Conservation (phyloP, 176 grass and related monocot genomes). For the Oryza coarctata region DNA sequence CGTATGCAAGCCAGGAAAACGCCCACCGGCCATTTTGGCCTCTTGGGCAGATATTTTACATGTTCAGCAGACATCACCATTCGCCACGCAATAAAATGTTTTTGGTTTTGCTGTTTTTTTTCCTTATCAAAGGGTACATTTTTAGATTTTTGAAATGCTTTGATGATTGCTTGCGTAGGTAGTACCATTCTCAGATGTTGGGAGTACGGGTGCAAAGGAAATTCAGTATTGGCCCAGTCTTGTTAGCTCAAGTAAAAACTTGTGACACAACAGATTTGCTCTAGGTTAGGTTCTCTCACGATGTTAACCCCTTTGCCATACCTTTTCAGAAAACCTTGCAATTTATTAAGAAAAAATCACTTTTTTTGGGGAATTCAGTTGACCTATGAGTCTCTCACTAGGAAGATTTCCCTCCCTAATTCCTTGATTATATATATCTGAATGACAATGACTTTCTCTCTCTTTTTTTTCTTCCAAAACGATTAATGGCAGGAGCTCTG, state of each 20-base stretch:
- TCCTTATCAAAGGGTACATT: background rate
- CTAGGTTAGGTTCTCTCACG: background rate
- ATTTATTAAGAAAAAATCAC: background rate
- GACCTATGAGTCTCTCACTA: background rate
- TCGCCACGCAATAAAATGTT: background rate
- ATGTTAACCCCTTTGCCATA: background rate
- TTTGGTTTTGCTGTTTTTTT: background rate
- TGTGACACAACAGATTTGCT: background rate
- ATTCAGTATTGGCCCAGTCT: background rate
- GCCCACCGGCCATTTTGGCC: background rate
- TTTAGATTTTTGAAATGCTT: background rate
- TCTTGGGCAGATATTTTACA: background rate
- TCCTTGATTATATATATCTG: background rate
- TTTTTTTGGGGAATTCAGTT: background rate
- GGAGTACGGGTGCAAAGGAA: background rate
- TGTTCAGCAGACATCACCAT: background rate
- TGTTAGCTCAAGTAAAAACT: background rate
- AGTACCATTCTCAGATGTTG: background rate
- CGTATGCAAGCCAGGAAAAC: background rate
- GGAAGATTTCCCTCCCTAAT: background rate
- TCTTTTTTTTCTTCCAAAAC: background rate
- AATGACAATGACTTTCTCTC: background rate
- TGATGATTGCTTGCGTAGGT: background rate
- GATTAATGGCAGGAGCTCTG: background rate
- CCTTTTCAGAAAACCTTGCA: background rate